Percentiles rank a stretch among this genome's conserved stretches.
These are phyloP conservation scores for Aspergillus saccharolyticus DNA, from an alignment of 495 filamentous ascomycete genomes.

Conservation along the genomic window DNA sequence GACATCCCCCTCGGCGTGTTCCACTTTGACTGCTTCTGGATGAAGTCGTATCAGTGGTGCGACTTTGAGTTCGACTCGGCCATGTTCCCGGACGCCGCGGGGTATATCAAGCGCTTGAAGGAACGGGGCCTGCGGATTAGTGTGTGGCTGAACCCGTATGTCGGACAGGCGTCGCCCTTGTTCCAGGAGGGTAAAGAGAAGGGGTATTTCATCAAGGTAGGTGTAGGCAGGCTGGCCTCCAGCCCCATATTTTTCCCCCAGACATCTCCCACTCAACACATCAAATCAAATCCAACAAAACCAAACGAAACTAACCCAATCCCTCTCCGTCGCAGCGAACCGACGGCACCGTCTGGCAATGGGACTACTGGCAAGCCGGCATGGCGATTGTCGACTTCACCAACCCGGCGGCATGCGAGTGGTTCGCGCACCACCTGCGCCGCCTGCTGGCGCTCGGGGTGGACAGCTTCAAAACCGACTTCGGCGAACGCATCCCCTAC, in stretches of 20 bases:
- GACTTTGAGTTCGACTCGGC: slow-evolving; percentile 66
- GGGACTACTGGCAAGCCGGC: slow-evolving; percentile 70
- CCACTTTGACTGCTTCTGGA: slow-evolving; percentile 70
- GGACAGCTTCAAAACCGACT: slow-evolving; percentile 70
- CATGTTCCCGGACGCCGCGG: slow-evolving; percentile 64
- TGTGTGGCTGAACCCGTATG: slow-evolving; percentile 70
- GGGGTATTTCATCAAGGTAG: slow-evolving; percentile 60
- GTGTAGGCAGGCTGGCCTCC: too few relatives aligned
- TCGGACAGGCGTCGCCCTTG: slow-evolving; percentile 60
- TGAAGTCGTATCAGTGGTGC: slow-evolving; percentile 63
- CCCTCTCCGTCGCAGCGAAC: slow-evolving; percentile 34
- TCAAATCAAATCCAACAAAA: too few relatives aligned
- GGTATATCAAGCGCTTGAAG: slow-evolving; percentile 59
- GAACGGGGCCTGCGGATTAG: slow-evolving; percentile 57
- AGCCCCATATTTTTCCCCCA: neutral
- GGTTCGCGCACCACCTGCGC: slow-evolving; percentile 55
- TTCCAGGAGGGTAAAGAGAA: slow-evolving; percentile 60
- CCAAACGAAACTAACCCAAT: neutral
- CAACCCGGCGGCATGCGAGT: slow-evolving; percentile 58
- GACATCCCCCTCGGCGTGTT: slow-evolving; percentile 65
- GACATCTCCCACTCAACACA: neutral
- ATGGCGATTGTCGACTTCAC: slow-evolving; percentile 74
- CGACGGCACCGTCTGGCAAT: slow-evolving; percentile 68
- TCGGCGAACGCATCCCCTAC: slow-evolving; percentile 65
- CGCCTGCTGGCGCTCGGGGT: slow-evolving; percentile 60